Evolutionary conservation across 352 stramenopile species (phyloP), one percentile per base, ranked within the genome.

Genomic region (Pythium guiyangense): DNA sequence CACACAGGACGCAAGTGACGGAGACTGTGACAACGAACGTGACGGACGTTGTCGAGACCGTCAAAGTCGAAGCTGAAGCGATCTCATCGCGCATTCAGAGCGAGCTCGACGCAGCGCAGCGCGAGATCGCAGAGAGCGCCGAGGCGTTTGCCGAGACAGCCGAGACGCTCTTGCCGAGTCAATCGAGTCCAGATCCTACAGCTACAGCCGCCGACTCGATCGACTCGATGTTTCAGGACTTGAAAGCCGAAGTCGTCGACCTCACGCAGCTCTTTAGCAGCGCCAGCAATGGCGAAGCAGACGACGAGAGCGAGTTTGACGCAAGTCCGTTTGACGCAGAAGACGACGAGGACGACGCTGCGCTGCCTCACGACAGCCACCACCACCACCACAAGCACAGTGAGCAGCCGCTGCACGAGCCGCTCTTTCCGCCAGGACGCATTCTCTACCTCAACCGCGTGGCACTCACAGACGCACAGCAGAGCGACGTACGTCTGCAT

Each of bases 381-480:
- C 29, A 27, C 22, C 49, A 49, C 10, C 6, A 26, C 2, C n/a
- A 14, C 1, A 29, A 52, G 22, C 65, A 73, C 0, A 22, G 22
- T 1, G 22, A 22, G 22, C 22, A 22, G 49, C 53, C 83, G 34
- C 49, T 72, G 20, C 77, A 89, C 29, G 77, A 77, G 6, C 77
- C 78, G 22, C 64, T 91, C 20, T 91, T 88, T 45, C 81, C 81
- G 22, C 81, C 81, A 46, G 81, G 81, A 18, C 71, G 79, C 6
- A 83, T 91, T 50, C 51, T 91, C n/a, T 89, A 89, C 45, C 57
- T 91, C 39, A 84, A 84, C 29, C 74, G 69, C 11, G 59, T 74
- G 42, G 50, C 68, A 15, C 37, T 17, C 17, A 27, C 51, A 14
- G 42, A 52, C 18, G 12, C 51, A 0, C 18, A 54, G 20, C 5